Evolutionary conservation across 768 basidiomycete genomes (phyloP).

Genomic region (Tulasnella sp.): DNA sequence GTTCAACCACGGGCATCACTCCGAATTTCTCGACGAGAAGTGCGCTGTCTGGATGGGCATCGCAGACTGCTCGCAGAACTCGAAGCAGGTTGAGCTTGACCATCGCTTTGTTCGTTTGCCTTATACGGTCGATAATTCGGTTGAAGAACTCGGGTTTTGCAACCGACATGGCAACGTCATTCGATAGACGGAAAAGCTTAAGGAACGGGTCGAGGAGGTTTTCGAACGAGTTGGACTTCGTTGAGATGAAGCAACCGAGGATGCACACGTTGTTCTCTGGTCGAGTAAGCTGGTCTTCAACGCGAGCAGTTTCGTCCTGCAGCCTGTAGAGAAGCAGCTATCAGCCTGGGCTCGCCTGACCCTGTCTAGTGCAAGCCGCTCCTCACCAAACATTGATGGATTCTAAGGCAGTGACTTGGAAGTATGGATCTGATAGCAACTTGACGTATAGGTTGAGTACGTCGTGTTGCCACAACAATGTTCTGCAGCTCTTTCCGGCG

Average conservation of each 20-base stretch:
- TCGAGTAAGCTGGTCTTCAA: slow-evolving; percentile 81
- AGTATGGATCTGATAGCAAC: slow-evolving; percentile 77
- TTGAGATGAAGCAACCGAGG: slow-evolving; percentile 69
- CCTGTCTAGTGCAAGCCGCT: neutral
- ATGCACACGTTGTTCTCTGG: slow-evolving; percentile 55
- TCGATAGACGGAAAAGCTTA: slow-evolving; percentile 81
- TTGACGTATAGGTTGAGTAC: slow-evolving; percentile 75
- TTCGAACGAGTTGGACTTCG: slow-evolving; percentile 87
- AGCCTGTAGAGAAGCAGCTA: slow-evolving; percentile 46
- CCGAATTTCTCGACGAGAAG: slow-evolving; percentile 77
- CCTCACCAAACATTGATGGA: slow-evolving; percentile 80
- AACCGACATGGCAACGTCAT: slow-evolving; percentile 61
- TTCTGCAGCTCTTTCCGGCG: slow-evolving; percentile 88
- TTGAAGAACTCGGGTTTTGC: slow-evolving; percentile 80
- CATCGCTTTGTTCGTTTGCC: slow-evolving; percentile 65
- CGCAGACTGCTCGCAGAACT: slow-evolving; percentile 76
- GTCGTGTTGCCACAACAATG: slow-evolving; percentile 86
- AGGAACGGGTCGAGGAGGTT: slow-evolving; percentile 86
- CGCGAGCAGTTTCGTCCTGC: slow-evolving; percentile 88
- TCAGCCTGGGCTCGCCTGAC: neutral
- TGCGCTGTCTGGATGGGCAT: slow-evolving; percentile 78
- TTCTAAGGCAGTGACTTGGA: slow-evolving; percentile 87
- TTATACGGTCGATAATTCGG: slow-evolving; percentile 75
- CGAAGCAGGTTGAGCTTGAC: slow-evolving; percentile 85
- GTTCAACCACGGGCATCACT: slow-evolving; percentile 69